phyloP scores from a whole-genome alignment of 1,139 yeast genomes.

The Protomyces arabidopsidicola region DNA sequence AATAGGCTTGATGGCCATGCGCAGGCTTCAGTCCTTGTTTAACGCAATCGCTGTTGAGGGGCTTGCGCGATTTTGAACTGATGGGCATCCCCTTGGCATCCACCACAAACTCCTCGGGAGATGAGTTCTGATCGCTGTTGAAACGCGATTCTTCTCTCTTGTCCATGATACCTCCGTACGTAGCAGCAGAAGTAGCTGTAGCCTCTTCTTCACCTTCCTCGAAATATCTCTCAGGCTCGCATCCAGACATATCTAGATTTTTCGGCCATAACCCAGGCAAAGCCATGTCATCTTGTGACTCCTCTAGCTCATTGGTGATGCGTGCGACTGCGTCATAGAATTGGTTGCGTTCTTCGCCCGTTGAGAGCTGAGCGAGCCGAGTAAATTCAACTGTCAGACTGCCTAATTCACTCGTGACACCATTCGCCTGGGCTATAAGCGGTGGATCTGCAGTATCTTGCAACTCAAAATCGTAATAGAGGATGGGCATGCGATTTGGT shows the following conservation, averaged over 20 bases:
- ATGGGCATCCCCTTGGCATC: not conserved
- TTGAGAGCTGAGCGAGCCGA: conserved; percentile 74
- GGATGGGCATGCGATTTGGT: conserved; percentile 35
- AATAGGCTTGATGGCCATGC: conserved; percentile 4
- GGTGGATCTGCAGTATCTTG: conserved; percentile 39
- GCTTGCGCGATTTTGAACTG: not conserved
- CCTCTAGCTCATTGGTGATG: conserved; percentile 44
- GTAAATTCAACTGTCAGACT: conserved; percentile 86
- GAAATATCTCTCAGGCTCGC: conserved; percentile 36
- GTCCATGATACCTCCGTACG: not conserved
- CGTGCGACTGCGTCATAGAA: conserved; percentile 65
- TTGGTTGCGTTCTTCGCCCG: conserved; percentile 54
- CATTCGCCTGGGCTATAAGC: conserved; percentile 62
- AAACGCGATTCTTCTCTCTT: not conserved
- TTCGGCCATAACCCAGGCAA: conserved; percentile 47
- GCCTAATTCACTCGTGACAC: conserved; percentile 86
- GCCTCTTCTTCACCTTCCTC: no score
- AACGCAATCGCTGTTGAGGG: not conserved
- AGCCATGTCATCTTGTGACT: conserved; percentile 38
- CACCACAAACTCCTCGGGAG: not conserved
- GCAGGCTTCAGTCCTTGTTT: conserved; percentile 1
- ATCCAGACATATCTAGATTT: conserved; percentile 50
- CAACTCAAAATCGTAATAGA: conserved; percentile 53
- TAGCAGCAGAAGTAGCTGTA: not conserved
- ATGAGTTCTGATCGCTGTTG: not conserved